Conservation (phyloP, 2,329 filamentous ascomycete species). For the Penicillium sp. region DNA sequence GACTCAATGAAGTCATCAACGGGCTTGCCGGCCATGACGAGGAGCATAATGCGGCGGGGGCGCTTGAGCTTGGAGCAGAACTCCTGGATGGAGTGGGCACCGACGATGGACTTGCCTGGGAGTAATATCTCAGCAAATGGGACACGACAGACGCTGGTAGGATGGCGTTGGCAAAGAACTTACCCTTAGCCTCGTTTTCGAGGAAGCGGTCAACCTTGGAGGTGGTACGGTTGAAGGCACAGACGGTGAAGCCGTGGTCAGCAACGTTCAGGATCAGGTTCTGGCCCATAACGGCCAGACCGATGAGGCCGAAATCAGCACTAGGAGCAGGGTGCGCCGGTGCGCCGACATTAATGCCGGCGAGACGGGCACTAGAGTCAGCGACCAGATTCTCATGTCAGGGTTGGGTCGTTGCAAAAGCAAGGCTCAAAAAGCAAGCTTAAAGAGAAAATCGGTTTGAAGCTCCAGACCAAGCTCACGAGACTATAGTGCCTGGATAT, state of each 20-base stretch:
- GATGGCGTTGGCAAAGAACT: constrained; percentile 18
- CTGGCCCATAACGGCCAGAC: constrained; percentile 86
- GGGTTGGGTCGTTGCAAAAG: constrained; percentile 20
- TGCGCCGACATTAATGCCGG: constrained; percentile 69
- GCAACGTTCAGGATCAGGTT: constrained; percentile 89
- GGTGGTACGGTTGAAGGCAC: constrained; percentile 98
- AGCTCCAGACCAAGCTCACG: constrained; percentile 7
- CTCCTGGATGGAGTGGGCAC: constrained; percentile 90
- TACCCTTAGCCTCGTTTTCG: constrained; percentile 81
- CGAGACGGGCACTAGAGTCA: constrained; percentile 68
- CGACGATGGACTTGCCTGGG: constrained; percentile 83
- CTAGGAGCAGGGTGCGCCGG: constrained; percentile 56
- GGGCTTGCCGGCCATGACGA: constrained; percentile 96
- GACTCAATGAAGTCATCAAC: constrained; percentile 99
- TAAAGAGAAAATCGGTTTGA: not conserved
- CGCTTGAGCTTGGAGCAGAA: constrained; percentile 96
- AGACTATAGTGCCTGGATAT: constrained; percentile 1
- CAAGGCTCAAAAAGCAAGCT: not conserved
- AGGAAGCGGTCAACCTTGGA: constrained; percentile 96
- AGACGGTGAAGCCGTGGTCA: constrained; percentile 91
- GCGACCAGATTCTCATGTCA: constrained; percentile 38
- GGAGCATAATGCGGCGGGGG: constrained; percentile 94
- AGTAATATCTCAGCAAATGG: constrained; percentile 30
- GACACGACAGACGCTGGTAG: not conserved
- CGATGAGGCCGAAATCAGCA: constrained; percentile 88